A percentile compares a stretch with the other conserved stretches of the same genome.
These are phyloP conservation scores for Hypsizygus marmoreus DNA, from an alignment of 768 basidiomycete species.

Conservation along the genomic window DNA sequence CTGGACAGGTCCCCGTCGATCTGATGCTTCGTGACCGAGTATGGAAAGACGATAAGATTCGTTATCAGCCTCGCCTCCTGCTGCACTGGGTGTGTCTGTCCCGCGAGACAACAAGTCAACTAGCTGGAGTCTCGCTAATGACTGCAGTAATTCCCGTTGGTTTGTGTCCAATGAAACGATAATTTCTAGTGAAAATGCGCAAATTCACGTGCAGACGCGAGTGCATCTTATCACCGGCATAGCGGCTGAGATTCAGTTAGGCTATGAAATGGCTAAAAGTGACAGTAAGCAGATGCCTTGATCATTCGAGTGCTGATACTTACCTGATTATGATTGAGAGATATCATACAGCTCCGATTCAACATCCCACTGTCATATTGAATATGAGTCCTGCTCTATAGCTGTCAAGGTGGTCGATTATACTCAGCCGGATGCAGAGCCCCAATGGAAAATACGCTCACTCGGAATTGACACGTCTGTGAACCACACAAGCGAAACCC, in stretches of 20 bases:
- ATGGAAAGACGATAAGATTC: no score
- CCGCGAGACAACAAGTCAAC: no score
- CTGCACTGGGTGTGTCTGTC: no score
- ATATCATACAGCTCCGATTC: slow-evolving; percentile 21
- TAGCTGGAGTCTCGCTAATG: no score
- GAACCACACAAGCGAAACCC: slow-evolving; percentile 26
- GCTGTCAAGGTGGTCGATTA: neutral
- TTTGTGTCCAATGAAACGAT: no score
- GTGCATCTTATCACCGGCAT: no score
- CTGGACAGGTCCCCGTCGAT: no score
- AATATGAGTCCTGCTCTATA: slow-evolving; percentile 16
- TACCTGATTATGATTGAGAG: slow-evolving; percentile 3
- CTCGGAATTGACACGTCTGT: slow-evolving; percentile 12
- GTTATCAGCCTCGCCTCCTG: no score
- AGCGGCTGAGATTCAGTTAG: slow-evolving; percentile 22
- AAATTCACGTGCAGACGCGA: no score
- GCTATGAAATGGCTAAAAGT: slow-evolving; percentile 1
- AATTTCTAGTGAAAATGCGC: no score
- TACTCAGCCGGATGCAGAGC: neutral
- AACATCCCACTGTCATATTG: slow-evolving; percentile 19
- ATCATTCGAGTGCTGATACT: neutral
- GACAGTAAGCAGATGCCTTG: neutral
- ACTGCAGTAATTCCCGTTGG: no score
- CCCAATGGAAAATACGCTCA: neutral
- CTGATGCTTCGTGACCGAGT: no score